Percentiles rank a stretch among this genome's conserved stretches.
Conservation (phyloP, 1,284 basidiomycete genomes). For the Melampsora occidentalis region DNA sequence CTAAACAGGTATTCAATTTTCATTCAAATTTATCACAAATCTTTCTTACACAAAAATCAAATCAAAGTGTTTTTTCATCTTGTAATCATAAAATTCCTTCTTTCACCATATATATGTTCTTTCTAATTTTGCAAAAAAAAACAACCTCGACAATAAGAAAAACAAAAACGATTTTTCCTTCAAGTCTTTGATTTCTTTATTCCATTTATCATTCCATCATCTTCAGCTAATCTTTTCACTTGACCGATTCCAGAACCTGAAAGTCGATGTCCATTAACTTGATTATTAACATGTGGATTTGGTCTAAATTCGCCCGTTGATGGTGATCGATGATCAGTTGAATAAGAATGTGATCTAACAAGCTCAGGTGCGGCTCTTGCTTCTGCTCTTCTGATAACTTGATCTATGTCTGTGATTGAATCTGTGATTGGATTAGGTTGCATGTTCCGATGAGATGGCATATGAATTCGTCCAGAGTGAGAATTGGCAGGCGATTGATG, state of each 20-base stretch:
- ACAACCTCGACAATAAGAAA: too few relatives aligned
- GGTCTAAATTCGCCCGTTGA: neutral
- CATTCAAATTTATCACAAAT: too few relatives aligned
- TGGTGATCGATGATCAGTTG: neutral
- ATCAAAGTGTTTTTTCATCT: too few relatives aligned
- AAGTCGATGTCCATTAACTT: neutral
- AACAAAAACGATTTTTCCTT: too few relatives aligned
- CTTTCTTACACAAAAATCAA: too few relatives aligned
- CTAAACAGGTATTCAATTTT: too few relatives aligned
- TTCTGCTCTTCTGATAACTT: constrained; percentile 31
- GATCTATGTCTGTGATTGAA: constrained; percentile 26
- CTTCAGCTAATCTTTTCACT: neutral
- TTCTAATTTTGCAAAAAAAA: too few relatives aligned
- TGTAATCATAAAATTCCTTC: too few relatives aligned
- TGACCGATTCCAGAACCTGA: neutral
- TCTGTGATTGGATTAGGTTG: neutral
- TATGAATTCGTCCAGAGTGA: neutral
- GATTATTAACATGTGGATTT: too few relatives aligned
- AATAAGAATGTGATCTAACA: neutral
- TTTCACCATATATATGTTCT: too few relatives aligned
- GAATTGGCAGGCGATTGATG: neutral
- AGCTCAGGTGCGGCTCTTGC: constrained; percentile 6
- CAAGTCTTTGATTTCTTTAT: neutral
- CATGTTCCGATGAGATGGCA: neutral
- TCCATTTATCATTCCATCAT: neutral